Percentiles rank a stretch among this genome's conserved stretches.
Evolutionary conservation across 2,329 filamentous ascomycete genomes (phyloP).

Genomic region (Amphichorda felina): DNA sequence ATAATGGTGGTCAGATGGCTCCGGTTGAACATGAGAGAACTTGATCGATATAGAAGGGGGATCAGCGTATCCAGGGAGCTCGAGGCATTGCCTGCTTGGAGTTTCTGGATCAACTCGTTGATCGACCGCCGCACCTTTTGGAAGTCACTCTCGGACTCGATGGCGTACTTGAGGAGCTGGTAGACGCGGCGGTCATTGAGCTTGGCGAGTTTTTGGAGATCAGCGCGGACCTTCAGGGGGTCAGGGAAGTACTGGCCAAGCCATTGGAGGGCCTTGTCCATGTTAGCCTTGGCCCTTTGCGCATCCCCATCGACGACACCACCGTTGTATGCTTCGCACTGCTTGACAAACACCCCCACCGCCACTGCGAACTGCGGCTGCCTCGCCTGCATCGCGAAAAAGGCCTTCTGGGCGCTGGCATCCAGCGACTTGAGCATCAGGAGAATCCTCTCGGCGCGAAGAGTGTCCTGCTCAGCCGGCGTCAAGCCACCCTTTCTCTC

Average conservation of each 20-base stretch:
- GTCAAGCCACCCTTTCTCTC: slow-evolving; percentile 25
- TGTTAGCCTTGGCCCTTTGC: slow-evolving; percentile 54
- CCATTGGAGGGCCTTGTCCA: slow-evolving; percentile 63
- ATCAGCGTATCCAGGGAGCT: slow-evolving; percentile 66
- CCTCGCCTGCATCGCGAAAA: slow-evolving; percentile 73
- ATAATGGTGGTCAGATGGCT: slow-evolving; percentile 89
- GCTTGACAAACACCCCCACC: slow-evolving; percentile 63
- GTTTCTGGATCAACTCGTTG: slow-evolving; percentile 75
- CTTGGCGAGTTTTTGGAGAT: slow-evolving; percentile 85
- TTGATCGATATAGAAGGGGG: slow-evolving; percentile 72
- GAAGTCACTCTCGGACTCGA: slow-evolving; percentile 80
- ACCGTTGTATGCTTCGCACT: slow-evolving; percentile 85
- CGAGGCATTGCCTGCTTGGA: slow-evolving; percentile 49
- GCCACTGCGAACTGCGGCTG: slow-evolving; percentile 65
- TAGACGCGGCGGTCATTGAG: slow-evolving; percentile 83
- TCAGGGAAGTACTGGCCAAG: slow-evolving; percentile 70
- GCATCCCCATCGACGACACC: slow-evolving; percentile 67
- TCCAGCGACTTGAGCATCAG: slow-evolving; percentile 72
- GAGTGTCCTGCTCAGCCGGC: slow-evolving; percentile 57
- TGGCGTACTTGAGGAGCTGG: slow-evolving; percentile 77
- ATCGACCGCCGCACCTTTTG: slow-evolving; percentile 82
- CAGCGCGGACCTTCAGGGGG: slow-evolving; percentile 53
- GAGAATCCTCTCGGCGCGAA: slow-evolving; percentile 75
- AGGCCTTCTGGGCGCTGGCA: slow-evolving; percentile 67
- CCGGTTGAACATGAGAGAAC: slow-evolving; percentile 81